These are phyloP conservation scores for Avena sativa DNA, from an alignment of 176 grass and related monocot genomes.

Conservation along the genomic window DNA sequence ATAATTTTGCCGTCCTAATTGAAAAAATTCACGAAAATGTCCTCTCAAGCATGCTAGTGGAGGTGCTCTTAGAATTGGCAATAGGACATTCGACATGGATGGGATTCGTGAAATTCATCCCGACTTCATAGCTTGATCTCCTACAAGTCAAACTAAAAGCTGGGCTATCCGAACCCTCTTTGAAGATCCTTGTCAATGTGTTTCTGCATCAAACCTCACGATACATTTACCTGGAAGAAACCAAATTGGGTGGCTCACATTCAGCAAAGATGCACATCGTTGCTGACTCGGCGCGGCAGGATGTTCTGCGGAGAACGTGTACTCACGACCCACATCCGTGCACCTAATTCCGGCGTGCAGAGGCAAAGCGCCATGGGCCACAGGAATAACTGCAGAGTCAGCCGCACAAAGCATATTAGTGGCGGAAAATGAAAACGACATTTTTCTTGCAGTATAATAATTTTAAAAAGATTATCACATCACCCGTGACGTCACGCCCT, in stretches of 20 bases:
- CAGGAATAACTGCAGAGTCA: not conserved
- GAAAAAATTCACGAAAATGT: too few species aligned
- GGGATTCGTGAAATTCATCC: too few species aligned
- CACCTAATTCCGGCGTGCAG: not conserved
- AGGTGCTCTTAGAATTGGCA: too few species aligned
- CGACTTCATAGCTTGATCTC: too few species aligned
- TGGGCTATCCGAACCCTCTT: not conserved
- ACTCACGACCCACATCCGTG: not conserved
- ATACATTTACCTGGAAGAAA: not conserved
- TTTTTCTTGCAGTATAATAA: too few species aligned
- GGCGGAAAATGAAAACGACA: not conserved
- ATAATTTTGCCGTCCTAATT: too few species aligned
- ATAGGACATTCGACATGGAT: too few species aligned
- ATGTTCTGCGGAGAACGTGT: not conserved
- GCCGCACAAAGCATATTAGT: not conserved
- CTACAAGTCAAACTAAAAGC: not conserved
- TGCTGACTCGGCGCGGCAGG: not conserved
- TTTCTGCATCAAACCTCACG: not conserved
- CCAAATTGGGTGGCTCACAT: not conserved
- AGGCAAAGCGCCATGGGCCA: not conserved
- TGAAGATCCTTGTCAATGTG: not conserved
- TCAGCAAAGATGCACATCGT: not conserved
- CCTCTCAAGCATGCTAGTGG: too few species aligned
- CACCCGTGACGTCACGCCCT: slow-evolving; percentile 19
- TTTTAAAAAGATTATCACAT: not conserved